A percentile compares a stretch with the other conserved stretches of the same genome.
phyloP scores from a whole-genome alignment of 495 filamentous ascomycete species.

The Penicillium dipodomyicola region DNA sequence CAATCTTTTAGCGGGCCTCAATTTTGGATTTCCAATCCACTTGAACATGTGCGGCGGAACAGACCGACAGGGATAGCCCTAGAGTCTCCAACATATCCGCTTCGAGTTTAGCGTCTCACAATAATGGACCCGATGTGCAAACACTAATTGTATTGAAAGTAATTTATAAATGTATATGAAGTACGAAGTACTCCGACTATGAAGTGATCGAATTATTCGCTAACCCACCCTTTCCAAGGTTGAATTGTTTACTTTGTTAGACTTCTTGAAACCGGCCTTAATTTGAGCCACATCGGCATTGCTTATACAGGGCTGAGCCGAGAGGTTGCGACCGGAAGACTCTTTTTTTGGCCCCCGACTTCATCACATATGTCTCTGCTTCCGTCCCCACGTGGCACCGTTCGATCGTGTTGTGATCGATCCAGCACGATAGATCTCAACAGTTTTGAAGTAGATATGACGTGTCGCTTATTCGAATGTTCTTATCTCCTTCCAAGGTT shows the following conservation, averaged over 20 bases:
- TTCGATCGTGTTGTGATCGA: constrained; percentile 9
- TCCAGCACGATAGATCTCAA: constrained; percentile 9
- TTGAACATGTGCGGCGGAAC: constrained; percentile 9
- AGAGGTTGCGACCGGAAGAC: neutral
- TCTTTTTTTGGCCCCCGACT: constrained; percentile 1
- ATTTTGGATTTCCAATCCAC: constrained; percentile 16
- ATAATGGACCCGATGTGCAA: constrained; percentile 5
- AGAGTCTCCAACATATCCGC: neutral
- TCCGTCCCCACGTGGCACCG: constrained; percentile 6
- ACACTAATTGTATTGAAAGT: constrained; percentile 2
- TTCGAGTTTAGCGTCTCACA: constrained; percentile 2
- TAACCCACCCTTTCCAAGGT: neutral
- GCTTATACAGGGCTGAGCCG: constrained; percentile 9
- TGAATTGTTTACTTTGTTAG: neutral
- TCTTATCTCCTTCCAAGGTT: neutral
- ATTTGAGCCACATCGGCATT: neutral
- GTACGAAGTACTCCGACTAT: neutral
- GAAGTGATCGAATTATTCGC: neutral
- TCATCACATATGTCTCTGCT: neutral
- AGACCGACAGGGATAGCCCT: constrained; percentile 12
- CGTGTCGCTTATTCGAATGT: constrained; percentile 2
- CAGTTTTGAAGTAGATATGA: neutral
- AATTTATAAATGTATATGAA: neutral
- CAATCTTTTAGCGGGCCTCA: constrained; percentile 17
- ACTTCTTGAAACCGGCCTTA: neutral